Conservation (phyloP, 495 filamentous ascomycete species). For the Podospora comata region DNA sequence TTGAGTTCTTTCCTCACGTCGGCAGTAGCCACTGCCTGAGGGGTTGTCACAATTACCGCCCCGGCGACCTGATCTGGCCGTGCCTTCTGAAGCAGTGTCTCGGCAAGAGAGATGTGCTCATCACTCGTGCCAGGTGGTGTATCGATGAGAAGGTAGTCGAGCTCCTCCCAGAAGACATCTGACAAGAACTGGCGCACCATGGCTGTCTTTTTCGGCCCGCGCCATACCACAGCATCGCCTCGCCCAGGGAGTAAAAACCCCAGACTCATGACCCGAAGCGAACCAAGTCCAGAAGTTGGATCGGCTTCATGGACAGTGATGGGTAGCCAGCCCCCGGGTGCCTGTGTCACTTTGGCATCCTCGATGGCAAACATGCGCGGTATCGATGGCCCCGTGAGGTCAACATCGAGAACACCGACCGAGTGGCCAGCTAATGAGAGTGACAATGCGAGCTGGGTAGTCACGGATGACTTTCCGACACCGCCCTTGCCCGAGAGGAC, state of each 20-base stretch:
- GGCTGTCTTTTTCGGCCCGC: conserved; percentile 96
- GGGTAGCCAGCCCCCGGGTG: conserved; percentile 84
- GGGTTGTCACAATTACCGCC: conserved; percentile 92
- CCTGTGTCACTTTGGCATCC: conserved; percentile 83
- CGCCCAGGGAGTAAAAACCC: conserved; percentile 82
- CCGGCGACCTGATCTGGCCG: conserved; percentile 62
- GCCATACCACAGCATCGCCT: conserved; percentile 92
- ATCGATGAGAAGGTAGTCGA: conserved; percentile 90
- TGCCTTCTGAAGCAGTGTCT: conserved; percentile 69
- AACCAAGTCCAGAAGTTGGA: conserved; percentile 50
- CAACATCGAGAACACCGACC: conserved; percentile 93
- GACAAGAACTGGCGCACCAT: conserved; percentile 96
- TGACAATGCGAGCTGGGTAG: conserved; percentile 89
- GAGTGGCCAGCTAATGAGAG: conserved; percentile 78
- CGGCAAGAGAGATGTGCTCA: conserved; percentile 92
- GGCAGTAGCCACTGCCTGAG: conserved; percentile 87
- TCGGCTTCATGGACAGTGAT: conserved; percentile 69
- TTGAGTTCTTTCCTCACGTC: conserved; percentile 97
- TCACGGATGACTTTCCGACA: conserved; percentile 95
- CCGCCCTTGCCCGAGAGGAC: conserved; percentile 97
- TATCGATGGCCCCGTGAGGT: conserved; percentile 94
- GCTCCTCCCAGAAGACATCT: conserved; percentile 84
- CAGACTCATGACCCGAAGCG: conserved; percentile 85
- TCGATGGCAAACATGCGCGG: conserved; percentile 90
- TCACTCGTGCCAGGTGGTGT: conserved; percentile 96